These are phyloP conservation scores for Penicillium italicum DNA, from an alignment of 2,329 filamentous ascomycete genomes.

Conservation along the genomic window DNA sequence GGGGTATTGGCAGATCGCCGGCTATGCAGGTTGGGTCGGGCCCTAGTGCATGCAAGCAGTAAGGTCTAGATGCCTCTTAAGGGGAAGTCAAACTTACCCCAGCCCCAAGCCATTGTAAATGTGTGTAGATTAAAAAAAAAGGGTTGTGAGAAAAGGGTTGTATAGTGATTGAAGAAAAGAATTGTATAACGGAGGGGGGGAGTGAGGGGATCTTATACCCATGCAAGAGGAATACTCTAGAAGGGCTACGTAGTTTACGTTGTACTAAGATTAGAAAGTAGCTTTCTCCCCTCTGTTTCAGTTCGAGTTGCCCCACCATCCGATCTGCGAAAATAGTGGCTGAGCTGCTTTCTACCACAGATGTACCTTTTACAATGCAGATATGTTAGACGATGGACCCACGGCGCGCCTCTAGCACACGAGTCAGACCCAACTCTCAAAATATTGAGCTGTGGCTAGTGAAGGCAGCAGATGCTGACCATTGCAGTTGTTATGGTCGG, in stretches of 20 bases:
- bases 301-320: conserved; percentile 14
- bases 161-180: conserved; percentile 3
- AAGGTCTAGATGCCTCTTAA: background rate
- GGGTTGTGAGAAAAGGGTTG: conserved; percentile 4
- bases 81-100: conserved; percentile 25
- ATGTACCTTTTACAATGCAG: background rate
- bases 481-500: background rate
- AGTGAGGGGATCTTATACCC: conserved; percentile 19
- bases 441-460: conserved; percentile 2
- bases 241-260: conserved; percentile 13
- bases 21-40: conserved; percentile 4
- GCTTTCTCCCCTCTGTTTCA: conserved; percentile 16
- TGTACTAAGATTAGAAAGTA: background rate
- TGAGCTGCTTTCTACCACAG: background rate
- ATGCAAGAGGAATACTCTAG: conserved; percentile 11
- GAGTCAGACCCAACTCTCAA: background rate
- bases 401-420: conserved; percentile 1
- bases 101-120: conserved; percentile 37
- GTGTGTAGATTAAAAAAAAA: conserved; percentile 2
- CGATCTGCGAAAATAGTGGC: conserved; percentile 12
- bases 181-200: background rate
- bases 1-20: background rate
- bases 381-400: background rate
- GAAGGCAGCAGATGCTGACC: conserved; percentile 6
- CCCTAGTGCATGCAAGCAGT: background rate